A percentile compares a stretch with the other conserved stretches of the same genome.
Conservation (phyloP, 1,139 yeast genomes). For the Saccharomycopsis hybrid region DNA sequence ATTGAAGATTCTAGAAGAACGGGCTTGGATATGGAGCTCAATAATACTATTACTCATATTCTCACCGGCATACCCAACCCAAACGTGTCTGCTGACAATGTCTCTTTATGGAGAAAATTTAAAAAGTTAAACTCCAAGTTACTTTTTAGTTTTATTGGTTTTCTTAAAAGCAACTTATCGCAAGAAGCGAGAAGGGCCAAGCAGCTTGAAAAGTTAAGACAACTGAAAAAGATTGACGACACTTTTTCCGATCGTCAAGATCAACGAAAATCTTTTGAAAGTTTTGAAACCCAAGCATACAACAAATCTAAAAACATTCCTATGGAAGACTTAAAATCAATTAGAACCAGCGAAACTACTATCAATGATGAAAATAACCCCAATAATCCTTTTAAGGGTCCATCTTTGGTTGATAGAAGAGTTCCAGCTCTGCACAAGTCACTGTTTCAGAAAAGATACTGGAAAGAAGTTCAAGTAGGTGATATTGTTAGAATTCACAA, state of each 20-base stretch:
- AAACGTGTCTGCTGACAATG: slow-evolving; percentile 65
- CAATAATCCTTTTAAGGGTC: slow-evolving; percentile 18
- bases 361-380: slow-evolving; percentile 5
- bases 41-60: slow-evolving; percentile 79
- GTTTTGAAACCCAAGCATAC: slow-evolving; percentile 23
- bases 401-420: slow-evolving; percentile 12
- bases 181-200: slow-evolving; percentile 32
- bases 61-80: slow-evolving; percentile 64
- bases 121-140: slow-evolving; percentile 45
- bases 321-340: slow-evolving; percentile 24
- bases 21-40: slow-evolving; percentile 72
- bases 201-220: slow-evolving; percentile 23
- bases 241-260: slow-evolving; percentile 15
- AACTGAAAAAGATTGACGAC: slow-evolving; percentile 21
- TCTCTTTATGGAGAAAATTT: slow-evolving; percentile 54
- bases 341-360: slow-evolving; percentile 13
- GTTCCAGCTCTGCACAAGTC: slow-evolving; percentile 3
- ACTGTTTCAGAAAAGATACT: slow-evolving; percentile 57
- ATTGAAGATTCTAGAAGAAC: slow-evolving; percentile 89
- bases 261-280: slow-evolving; percentile 22
- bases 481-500: slow-evolving; percentile 78
- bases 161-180: slow-evolving; percentile 32
- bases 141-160: slow-evolving; percentile 27
- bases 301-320: slow-evolving; percentile 25
- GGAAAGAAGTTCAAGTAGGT: slow-evolving; percentile 91